Percentiles rank a stretch among this genome's conserved stretches.
These are phyloP conservation scores for Alternaria novae-zelandiae DNA, from an alignment of 2,329 filamentous ascomycete species.

Conservation along the genomic window DNA sequence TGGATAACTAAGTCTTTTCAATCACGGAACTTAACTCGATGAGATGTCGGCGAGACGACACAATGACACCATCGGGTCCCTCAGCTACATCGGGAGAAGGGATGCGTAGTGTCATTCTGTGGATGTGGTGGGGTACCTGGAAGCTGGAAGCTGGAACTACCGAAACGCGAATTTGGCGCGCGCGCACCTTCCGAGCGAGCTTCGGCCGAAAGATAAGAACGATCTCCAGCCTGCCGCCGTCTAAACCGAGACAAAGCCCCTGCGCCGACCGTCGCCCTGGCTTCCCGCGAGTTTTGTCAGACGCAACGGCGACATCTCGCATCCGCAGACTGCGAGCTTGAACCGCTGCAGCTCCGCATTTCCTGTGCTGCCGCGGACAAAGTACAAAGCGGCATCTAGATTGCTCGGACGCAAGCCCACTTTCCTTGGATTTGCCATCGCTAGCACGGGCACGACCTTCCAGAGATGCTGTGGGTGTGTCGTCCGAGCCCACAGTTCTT, in stretches of 20 bases:
- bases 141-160: neutral
- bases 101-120: constrained; percentile 12
- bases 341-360: constrained; percentile 31
- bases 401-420: constrained; percentile 18
- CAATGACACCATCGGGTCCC: constrained; percentile 11
- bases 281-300: constrained; percentile 23
- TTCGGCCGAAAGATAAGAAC: constrained; percentile 15
- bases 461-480: neutral
- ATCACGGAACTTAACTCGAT: neutral
- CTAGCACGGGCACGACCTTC: neutral
- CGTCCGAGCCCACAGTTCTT: neutral
- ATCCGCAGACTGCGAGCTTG: constrained; percentile 36
- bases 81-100: constrained; percentile 27
- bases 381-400: constrained; percentile 14
- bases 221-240: constrained; percentile 18
- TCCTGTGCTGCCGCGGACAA: constrained; percentile 14
- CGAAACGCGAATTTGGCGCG: constrained; percentile 20
- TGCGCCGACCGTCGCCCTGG: constrained; percentile 18
- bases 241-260: constrained; percentile 13
- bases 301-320: constrained; percentile 37
- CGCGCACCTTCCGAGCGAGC: constrained; percentile 10
- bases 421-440: neutral
- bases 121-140: neutral
- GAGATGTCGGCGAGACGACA: neutral
- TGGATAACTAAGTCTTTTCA: neutral